Evolutionary conservation across 2,329 filamentous ascomycete species (phyloP), one percentile per base, ranked within the genome.

Genomic region (Tolypocladium guangdongense): DNA sequence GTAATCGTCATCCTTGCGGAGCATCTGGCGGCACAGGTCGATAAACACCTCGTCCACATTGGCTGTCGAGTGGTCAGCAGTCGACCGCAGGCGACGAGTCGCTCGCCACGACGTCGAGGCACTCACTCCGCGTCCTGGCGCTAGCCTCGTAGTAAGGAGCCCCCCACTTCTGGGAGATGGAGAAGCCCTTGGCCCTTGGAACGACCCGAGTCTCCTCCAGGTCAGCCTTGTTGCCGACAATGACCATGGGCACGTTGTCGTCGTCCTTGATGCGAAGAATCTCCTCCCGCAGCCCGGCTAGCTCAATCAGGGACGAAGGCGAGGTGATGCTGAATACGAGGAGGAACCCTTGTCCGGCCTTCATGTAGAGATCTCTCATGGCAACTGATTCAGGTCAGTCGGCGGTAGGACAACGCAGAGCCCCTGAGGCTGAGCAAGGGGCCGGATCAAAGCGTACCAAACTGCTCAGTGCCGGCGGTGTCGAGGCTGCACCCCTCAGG

Each of bases 261-360:
- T 92, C 88, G 67, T 91, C 87, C 72, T 95, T 95, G 71, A 95
- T 92, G 56, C 89, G 88, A 56, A 90, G 86, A 58, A 96, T 95
- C 70, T 95, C 89, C 64, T 95, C 89, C 50, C 89, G 86, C 43
- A 96, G 78, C 61, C 88, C 86, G 60, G 82, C 79, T 33, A 96
- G 80, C 69, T 96, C 90, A 61, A 84, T 81, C 41, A 96, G 77
- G n/a, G 89, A 95, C 36, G 88, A 88, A 56, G 80, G 77, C 57
- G 88, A 93, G 20, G 89, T 92, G 65, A 95, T 95, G 71, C 87
- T 92, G 73, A 95, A 96, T 54, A 95, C 90, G 38, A 96, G 79
- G 53, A 96, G 80, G 68, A 96, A 96, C 0, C 90, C 90, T 71
- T 95, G 89, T 53, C 90, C 90, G 39, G 90, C 88, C 67, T 93